Base-by-base conservation (phyloP, 257 asterid genomes). In the Jacaranda mimosifolia region DNA sequence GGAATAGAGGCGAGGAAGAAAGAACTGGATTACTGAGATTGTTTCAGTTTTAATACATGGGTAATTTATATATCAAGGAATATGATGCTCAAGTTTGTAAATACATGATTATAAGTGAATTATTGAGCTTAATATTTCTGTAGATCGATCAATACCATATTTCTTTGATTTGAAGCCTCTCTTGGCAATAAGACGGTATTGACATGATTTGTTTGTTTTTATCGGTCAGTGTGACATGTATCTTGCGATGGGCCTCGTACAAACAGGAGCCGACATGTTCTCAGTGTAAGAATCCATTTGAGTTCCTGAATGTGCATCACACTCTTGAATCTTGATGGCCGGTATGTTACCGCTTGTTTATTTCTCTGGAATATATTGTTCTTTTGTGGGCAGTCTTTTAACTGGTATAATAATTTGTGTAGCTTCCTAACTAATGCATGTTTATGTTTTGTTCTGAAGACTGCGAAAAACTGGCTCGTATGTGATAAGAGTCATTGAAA, bases 171-270 rank as follows among this genome's bases (percentile, higher is more conserved):
- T 70, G 42, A 6, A 15, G 59, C 35, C 40, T 49, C 55, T 46
- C 14, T 58, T 72, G 32, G 17, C 59, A 17, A 18, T 64, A 17
- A 38, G 48, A 59, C 19, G 18, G 46, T 11, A 5, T 45, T 52
- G 79, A 56, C 8, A 62, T 59, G n/a, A 75, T 69, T 46, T 8
- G 9, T 26, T 69, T 53, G 70, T 1, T 77, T 12, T 18, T 32
- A 4, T 64, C 77, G 70, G 80, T 59, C 86, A 94, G 97, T 78
- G 94, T 90, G 81, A 86, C 84, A 9, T 94, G 97, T 88, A 94
- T 91, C 80, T 84, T 94, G 77, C 89, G 86, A n/a, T 94, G 98
- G 97, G 95, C 97, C 48, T 80, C 97, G 18, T 90, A 79, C 92
- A 93, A 93, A 84, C 81, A 85, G 53, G 90, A 93, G 62, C 85